phyloP scores from a whole-genome alignment of 176 grass and related monocot genomes.

The Lolium perenne region DNA sequence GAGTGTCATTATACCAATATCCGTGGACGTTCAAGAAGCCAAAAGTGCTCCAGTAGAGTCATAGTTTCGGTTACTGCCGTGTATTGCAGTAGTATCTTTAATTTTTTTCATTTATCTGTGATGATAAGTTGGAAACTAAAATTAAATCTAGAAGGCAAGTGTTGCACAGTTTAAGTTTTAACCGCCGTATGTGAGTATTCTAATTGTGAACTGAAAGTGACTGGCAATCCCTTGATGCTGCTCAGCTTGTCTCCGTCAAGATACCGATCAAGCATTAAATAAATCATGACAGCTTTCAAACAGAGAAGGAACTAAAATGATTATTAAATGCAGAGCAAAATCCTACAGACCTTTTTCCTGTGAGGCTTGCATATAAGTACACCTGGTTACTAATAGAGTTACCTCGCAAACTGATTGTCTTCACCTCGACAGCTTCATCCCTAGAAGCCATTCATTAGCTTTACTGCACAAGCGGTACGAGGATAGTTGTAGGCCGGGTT shows the following conservation, averaged over 20 bases:
- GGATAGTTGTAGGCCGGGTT: neutral
- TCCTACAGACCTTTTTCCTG: slow-evolving; percentile 21
- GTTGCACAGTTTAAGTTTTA: slow-evolving; percentile 54
- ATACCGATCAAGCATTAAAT: slow-evolving; percentile 44
- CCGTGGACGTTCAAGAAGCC: slow-evolving; percentile 29
- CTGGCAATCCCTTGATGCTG: slow-evolving; percentile 21
- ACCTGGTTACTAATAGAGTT: slow-evolving; percentile 39
- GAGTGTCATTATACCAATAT: slow-evolving; percentile 18
- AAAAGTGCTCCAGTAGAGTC: slow-evolving; percentile 9
- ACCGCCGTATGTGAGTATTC: slow-evolving; percentile 47
- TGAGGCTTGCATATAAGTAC: slow-evolving; percentile 40
- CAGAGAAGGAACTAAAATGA: slow-evolving; percentile 38
- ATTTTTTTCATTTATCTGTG: slow-evolving; percentile 29
- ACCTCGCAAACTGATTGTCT: slow-evolving; percentile 35
- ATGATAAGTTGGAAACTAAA: neutral
- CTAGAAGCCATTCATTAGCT: slow-evolving; percentile 41
- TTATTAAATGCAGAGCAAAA: slow-evolving; percentile 29
- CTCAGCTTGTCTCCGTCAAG: slow-evolving; percentile 38
- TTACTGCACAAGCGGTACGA: slow-evolving; percentile 30
- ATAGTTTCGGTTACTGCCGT: neutral
- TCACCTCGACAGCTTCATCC: slow-evolving; percentile 43
- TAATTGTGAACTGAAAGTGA: slow-evolving; percentile 61
- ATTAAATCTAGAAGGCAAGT: neutral
- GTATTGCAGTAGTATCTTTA: neutral
- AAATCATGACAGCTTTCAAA: slow-evolving; percentile 47